Conservation (phyloP, 805 yeast genomes). For the Yamadazyma takamatsuzukensis region DNA sequence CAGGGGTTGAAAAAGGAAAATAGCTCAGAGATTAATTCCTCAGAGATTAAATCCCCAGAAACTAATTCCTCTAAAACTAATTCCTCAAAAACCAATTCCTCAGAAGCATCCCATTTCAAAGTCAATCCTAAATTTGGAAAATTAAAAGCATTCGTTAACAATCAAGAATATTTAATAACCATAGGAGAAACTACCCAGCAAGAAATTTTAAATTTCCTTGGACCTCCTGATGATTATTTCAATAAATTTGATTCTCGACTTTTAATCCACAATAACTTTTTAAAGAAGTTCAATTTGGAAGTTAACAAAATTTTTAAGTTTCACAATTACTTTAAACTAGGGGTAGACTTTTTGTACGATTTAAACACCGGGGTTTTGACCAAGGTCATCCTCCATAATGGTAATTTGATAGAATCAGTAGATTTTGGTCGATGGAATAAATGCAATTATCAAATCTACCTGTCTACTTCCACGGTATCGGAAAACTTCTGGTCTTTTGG, state of each 20-base stretch:
- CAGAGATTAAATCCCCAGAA: constrained; percentile 2
- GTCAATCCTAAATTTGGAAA: too few species aligned
- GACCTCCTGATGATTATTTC: constrained; percentile 56
- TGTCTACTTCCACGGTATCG: constrained; percentile 2
- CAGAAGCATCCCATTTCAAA: not conserved
- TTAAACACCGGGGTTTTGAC: constrained; percentile 36
- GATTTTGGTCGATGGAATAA: constrained; percentile 54
- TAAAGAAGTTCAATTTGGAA: constrained; percentile 7
- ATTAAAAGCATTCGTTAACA: constrained; percentile 5
- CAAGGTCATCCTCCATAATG: constrained; percentile 50
- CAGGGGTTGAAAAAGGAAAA: not conserved
- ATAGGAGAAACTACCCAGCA: constrained; percentile 49
- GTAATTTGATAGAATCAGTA: constrained; percentile 45
- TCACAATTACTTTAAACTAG: constrained; percentile 55
- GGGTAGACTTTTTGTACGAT: constrained; percentile 53
- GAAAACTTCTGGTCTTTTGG: constrained; percentile 9
- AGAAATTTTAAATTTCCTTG: constrained; percentile 42
- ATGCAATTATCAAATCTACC: constrained; percentile 40
- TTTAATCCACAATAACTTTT: constrained; percentile 34
- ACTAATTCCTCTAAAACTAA: constrained; percentile 2
- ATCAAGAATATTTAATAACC: constrained; percentile 12
- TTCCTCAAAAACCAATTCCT: constrained; percentile 4
- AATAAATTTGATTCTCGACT: constrained; percentile 43
- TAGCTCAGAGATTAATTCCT: constrained; percentile 4
- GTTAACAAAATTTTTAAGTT: constrained; percentile 27